Evolutionary conservation across 2,329 filamentous ascomycete genomes (phyloP), one percentile per base, ranked within the genome.

Genomic region (Aspergillus caelatus): DNA sequence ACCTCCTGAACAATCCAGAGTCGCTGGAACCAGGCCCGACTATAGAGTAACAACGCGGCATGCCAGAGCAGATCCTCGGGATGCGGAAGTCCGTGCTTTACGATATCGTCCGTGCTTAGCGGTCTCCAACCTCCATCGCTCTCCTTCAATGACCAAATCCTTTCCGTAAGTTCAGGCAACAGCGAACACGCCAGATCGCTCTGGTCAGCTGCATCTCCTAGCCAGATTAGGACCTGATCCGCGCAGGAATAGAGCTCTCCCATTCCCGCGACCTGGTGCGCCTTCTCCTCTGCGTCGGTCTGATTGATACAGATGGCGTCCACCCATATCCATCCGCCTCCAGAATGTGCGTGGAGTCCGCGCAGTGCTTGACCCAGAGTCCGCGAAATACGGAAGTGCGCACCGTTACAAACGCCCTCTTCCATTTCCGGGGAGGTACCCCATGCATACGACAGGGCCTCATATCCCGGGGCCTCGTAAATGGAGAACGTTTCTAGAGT

Each of bases 1-100:
- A 55, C 30, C 32, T 55, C 53, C 11, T 55, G 53, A 26, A 55
- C 53, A 39, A 55, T 39, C 53, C 53, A 55, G 26, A 55, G 30
- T 39, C 32, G 53, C 53, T 55, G 53, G 19, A 55, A 55, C 53
- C 53, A 55, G 4, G n/a, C 32, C 5, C 53, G 53, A 39, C 53
- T 34, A 32, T 39, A 55, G 8, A 55, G 32, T 32, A 55, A 26
- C 7, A 55, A 39, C 10, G 8, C 53, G 12, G 53, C 53, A 4
- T 32, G 32, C 32, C 32, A 55, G 4, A 55, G 43, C 10, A 9
- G 1, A 23, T 46, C 43, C 0, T 46, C 43, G 6, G 43, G 43
- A 46, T 23, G n/a, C 0, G 10, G 43, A 8, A 46, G n/a, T 1
- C 43, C 10, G 2, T 46, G n/a, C 9, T n/a, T 1, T 46, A 46